Conservation (phyloP, 1,139 yeast genomes). For the Kodamaea plutei region DNA sequence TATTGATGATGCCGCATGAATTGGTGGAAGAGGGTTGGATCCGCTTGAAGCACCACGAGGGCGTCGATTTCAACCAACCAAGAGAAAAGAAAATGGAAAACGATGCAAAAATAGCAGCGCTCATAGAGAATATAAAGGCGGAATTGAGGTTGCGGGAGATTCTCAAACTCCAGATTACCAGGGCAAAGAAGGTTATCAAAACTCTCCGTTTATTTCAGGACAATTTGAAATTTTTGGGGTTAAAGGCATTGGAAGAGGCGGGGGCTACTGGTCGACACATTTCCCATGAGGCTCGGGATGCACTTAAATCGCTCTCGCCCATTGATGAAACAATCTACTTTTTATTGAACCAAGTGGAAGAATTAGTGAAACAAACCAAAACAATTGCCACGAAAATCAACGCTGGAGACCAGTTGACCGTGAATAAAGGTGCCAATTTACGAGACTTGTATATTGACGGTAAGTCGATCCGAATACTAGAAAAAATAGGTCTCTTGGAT, state of each 20-base stretch:
- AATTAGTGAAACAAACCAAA: slow-evolving; percentile 36
- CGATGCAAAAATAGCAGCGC: slow-evolving; percentile 32
- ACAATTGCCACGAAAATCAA: slow-evolving; percentile 31
- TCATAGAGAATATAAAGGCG: slow-evolving; percentile 40
- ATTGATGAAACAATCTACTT: slow-evolving; percentile 51
- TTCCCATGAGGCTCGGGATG: slow-evolving; percentile 24
- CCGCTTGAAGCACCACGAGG: slow-evolving; percentile 64
- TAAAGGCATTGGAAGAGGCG: slow-evolving; percentile 10
- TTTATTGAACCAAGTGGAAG: slow-evolving; percentile 37
- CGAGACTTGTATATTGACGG: slow-evolving; percentile 20
- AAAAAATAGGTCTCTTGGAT: slow-evolving; percentile 11
- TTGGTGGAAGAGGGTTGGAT: slow-evolving; percentile 65
- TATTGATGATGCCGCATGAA: slow-evolving; percentile 68
- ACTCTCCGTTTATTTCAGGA: slow-evolving; percentile 29
- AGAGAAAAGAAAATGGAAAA: slow-evolving; percentile 15
- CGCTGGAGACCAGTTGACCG: slow-evolving; percentile 7
- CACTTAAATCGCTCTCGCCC: slow-evolving; percentile 44
- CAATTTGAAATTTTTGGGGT: slow-evolving; percentile 27
- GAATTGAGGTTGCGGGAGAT: slow-evolving; percentile 45
- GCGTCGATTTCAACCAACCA: slow-evolving; percentile 33
- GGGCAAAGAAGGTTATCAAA: slow-evolving; percentile 32
- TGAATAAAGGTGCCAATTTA: slow-evolving; percentile 13
- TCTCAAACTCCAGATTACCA: slow-evolving; percentile 37
- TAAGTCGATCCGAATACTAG: slow-evolving; percentile 15
- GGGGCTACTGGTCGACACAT: slow-evolving; percentile 2